Conservation (phyloP, 2,329 filamentous ascomycete genomes). For the Pseudogymnoascus sp. region DNA sequence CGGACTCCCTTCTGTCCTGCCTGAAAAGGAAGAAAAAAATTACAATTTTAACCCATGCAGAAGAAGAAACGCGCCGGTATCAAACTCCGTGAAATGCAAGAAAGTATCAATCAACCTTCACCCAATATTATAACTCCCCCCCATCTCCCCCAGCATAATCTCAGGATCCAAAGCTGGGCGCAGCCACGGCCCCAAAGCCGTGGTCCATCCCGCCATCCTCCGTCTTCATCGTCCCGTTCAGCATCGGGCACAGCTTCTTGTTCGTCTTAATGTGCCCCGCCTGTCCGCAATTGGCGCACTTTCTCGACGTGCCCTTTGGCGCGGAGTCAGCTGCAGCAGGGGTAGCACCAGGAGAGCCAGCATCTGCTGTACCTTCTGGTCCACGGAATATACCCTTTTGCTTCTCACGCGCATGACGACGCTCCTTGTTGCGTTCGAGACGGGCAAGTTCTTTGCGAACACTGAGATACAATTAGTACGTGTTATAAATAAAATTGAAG, state of each 20-base stretch:
- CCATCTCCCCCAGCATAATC: not conserved
- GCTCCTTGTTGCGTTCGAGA: slow-evolving; percentile 84
- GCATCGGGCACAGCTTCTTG: slow-evolving; percentile 87
- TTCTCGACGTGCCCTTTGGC: slow-evolving; percentile 64
- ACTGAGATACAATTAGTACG: slow-evolving; percentile 34
- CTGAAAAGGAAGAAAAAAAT: not conserved
- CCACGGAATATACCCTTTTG: slow-evolving; percentile 55
- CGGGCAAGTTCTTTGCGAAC: slow-evolving; percentile 70
- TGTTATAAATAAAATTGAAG: slow-evolving; percentile 8
- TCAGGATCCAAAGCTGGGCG: slow-evolving; percentile 16
- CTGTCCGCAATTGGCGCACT: slow-evolving; percentile 96
- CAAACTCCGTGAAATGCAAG: not conserved
- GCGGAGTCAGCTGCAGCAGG: slow-evolving; percentile 42
- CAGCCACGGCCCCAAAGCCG: slow-evolving; percentile 43
- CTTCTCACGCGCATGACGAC: slow-evolving; percentile 81
- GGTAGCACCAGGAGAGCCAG: slow-evolving; percentile 36
- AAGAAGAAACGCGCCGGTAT: not conserved
- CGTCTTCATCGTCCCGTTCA: slow-evolving; percentile 71
- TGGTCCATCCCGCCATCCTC: slow-evolving; percentile 48
- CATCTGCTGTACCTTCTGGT: slow-evolving; percentile 20
- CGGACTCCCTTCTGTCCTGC: not conserved
- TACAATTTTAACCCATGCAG: not conserved
- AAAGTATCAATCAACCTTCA: not conserved
- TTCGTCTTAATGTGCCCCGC: slow-evolving; percentile 98
- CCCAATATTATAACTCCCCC: not conserved